These are phyloP conservation scores for Thalassiosira pacifica DNA, from an alignment of 352 stramenopile genomes.

Conservation along the genomic window DNA sequence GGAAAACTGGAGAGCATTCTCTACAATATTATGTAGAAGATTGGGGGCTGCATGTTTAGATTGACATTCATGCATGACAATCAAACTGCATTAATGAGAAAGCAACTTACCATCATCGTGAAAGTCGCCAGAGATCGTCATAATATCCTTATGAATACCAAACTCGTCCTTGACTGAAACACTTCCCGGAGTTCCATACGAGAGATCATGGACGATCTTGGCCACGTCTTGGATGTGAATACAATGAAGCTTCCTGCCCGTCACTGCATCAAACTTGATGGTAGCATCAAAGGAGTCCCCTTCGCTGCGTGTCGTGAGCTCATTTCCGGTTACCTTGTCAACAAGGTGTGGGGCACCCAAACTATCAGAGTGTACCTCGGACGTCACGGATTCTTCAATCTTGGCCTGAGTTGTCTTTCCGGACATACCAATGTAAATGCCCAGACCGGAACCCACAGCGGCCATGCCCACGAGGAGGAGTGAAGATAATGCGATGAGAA, in stretches of 20 bases:
- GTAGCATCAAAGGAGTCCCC: not conserved
- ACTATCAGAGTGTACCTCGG: not conserved
- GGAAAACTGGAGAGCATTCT: not conserved
- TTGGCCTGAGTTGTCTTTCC: not conserved
- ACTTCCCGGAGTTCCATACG: not conserved
- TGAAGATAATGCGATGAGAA: not conserved
- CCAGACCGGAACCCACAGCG: not conserved
- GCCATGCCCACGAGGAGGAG: not conserved
- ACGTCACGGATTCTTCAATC: not conserved
- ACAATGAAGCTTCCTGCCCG: not conserved
- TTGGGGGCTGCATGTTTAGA: too few species aligned
- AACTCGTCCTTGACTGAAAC: not conserved
- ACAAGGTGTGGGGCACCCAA: not conserved
- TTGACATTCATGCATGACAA: too few species aligned
- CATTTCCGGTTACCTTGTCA: not conserved
- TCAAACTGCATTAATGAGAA: too few species aligned
- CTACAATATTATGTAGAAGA: too few species aligned
- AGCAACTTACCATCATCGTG: too few species aligned
- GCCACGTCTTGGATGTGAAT: not conserved
- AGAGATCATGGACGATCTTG: not conserved
- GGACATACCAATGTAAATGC: not conserved
- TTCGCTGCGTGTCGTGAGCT: not conserved
- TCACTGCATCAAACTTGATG: not conserved
- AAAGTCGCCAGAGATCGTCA: conserved; percentile 6
- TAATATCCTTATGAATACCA: not conserved